A percentile compares a stretch with the other conserved stretches of the same genome.
phyloP scores from a whole-genome alignment of 2,329 filamentous ascomycete genomes.

The Ophiostoma quercus region DNA sequence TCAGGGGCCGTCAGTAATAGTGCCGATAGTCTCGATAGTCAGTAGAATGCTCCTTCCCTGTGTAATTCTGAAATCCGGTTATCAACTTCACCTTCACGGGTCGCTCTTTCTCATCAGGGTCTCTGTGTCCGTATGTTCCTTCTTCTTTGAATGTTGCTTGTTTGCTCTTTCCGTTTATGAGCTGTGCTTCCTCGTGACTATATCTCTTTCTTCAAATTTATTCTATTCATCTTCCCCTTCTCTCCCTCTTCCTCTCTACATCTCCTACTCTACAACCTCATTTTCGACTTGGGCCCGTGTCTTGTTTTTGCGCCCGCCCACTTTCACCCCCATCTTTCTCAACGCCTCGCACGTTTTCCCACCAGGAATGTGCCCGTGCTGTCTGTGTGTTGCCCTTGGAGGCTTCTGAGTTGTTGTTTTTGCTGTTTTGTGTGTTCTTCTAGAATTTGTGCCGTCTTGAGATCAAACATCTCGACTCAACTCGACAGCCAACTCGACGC shows the following conservation, averaged over 20 bases:
- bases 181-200: background rate
- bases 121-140: background rate
- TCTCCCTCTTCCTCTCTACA: background rate
- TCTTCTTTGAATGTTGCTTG: background rate
- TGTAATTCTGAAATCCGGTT: background rate
- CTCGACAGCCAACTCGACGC: background rate
- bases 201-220: no score
- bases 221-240: background rate
- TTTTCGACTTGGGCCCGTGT: constrained; percentile 8
- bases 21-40: background rate
- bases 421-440: background rate
- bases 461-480: background rate
- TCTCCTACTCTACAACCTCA: background rate
- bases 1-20: background rate
- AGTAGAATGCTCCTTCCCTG: constrained; percentile 5
- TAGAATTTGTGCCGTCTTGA: no score
- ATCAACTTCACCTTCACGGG: background rate
- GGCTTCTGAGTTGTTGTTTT: constrained; percentile 1
- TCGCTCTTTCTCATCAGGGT: background rate
- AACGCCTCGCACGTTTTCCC: constrained; percentile 16
- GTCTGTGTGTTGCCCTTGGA: constrained; percentile 22
- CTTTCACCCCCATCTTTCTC: constrained; percentile 14
- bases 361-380: constrained; percentile 18
- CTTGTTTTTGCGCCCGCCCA: background rate
- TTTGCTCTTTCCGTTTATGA: constrained; percentile 3